A percentile compares a stretch with the other conserved stretches of the same genome.
Evolutionary conservation across 371 early-diverging fungal species (phyloP).

Genomic region (Umbelopsis sp.): DNA sequence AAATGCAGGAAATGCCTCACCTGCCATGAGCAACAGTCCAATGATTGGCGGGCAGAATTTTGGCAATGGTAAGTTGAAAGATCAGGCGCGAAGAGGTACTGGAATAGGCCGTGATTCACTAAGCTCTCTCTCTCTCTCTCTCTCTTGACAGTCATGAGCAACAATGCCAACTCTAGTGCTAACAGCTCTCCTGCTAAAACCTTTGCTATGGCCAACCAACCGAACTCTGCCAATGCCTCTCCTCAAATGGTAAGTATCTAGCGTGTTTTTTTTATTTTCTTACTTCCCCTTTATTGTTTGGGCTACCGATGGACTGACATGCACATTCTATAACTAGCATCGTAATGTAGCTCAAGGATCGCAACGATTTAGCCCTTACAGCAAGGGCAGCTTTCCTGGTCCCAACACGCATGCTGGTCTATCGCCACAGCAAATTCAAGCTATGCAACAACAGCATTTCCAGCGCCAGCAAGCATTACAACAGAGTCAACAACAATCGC

Average conservation of each 20-base stretch:
- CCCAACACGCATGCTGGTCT: neutral
- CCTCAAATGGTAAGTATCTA: constrained; percentile 11
- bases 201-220: constrained; percentile 4
- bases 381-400: neutral
- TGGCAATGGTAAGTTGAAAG: constrained; percentile 5
- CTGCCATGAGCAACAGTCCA: constrained; percentile 39
- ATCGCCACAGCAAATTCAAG: constrained; percentile 12
- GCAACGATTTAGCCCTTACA: constrained; percentile 10
- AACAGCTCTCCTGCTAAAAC: constrained; percentile 1
- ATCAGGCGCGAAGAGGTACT: neutral
- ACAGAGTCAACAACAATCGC: constrained; percentile 1
- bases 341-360: neutral
- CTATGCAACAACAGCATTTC: constrained; percentile 5
- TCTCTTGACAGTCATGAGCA: neutral
- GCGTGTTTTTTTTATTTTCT: neutral
- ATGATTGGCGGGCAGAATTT: constrained; percentile 30
- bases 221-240: constrained; percentile 9
- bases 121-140: neutral
- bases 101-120: neutral
- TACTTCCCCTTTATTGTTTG: too few species aligned
- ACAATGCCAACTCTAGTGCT: neutral
- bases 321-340: neutral
- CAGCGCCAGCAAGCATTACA: constrained; percentile 5
- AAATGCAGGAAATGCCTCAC: constrained; percentile 30
- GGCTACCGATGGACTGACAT: neutral